Base-by-base conservation (phyloP, 2,329 filamentous ascomycete genomes). In the Fusarium luffae region DNA sequence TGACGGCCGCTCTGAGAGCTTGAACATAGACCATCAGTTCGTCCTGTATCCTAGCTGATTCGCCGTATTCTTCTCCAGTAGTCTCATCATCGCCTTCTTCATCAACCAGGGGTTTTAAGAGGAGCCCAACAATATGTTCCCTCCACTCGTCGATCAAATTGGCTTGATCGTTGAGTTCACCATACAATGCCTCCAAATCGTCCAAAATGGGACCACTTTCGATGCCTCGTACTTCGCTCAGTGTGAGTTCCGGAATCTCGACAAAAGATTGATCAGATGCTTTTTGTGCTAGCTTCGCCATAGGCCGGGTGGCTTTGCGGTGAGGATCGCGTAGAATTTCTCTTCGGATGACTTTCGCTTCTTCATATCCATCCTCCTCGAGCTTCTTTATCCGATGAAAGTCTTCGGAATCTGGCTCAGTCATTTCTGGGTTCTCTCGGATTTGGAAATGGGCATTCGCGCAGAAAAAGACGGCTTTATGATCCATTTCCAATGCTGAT, bases 41-140 rank as follows among this genome's bases (percentile, higher is more conserved):
- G 66, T 98, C 95, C 79, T 98, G 95, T 47, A 91, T 87, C 77
- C 93, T 93, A 1, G 94, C 93, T 1, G 95, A 97, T 32, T 92
- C 88, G 71, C 93, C 92, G 68, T 97, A 96, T 77, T 98, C 96
- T 63, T 98, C 91, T 25, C 96, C 96, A 13, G 93, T 95, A 4
- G 89, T 86, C 61, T 97, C 93, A 12, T 86, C 80, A 18, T 83
- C 83, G 2, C 89, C 89, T 42, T 97, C 93, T 75, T 96, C 90
- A 72, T 98, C 96, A 19, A 98, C 89, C 3, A 98, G 84, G 0
- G 93, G 89, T 64, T 89, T 86, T 13, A 92, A 81, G 12, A 98
- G 84, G 21, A 95, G 86, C 56, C 91, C 86, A 19, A 93, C 85
- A 62, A 94, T 89, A 43, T 89, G 84, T 60, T 91, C 86, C 43